Percentiles rank a stretch among this genome's conserved stretches.
Conservation (phyloP, 2,329 filamentous ascomycete species). For the Diaporthe sp. region DNA sequence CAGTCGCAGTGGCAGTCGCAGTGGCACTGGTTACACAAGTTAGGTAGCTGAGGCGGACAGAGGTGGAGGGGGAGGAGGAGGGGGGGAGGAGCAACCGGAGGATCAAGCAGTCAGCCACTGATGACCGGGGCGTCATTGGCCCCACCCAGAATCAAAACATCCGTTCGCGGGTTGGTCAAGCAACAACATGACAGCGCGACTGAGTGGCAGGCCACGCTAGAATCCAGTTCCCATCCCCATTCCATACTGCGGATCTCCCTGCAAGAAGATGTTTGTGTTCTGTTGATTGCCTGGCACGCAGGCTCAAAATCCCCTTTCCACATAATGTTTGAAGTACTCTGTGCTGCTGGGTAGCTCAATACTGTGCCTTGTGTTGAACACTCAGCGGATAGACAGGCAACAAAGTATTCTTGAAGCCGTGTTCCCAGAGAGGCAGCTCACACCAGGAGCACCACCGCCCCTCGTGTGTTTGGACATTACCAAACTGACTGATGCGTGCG, state of each 20-base stretch:
- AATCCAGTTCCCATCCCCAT: slow-evolving; percentile 2
- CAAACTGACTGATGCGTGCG: not conserved
- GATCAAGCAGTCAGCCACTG: not conserved
- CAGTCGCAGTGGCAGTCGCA: not conserved
- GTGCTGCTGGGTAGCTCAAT: not conserved
- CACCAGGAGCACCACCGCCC: no score
- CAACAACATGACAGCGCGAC: slow-evolving; percentile 36
- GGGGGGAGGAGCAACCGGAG: not conserved
- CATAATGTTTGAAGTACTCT: not conserved
- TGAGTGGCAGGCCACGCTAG: slow-evolving; percentile 5
- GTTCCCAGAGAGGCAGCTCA: no score
- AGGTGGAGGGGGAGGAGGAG: not conserved
- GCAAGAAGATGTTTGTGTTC: not conserved
- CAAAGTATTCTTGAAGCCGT: not conserved
- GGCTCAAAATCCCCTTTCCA: not conserved
- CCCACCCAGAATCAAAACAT: slow-evolving; percentile 26
- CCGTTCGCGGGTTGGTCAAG: slow-evolving; percentile 38
- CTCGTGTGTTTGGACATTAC: not conserved
- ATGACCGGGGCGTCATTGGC: slow-evolving; percentile 32
- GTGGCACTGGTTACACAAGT: no score
- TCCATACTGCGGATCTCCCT: not conserved
- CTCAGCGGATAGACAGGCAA: not conserved
- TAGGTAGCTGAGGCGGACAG: not conserved
- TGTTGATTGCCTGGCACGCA: not conserved
- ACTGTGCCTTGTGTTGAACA: not conserved